Conservation (phyloP, 1,284 basidiomycete species). For the Fomes fomentarius region DNA sequence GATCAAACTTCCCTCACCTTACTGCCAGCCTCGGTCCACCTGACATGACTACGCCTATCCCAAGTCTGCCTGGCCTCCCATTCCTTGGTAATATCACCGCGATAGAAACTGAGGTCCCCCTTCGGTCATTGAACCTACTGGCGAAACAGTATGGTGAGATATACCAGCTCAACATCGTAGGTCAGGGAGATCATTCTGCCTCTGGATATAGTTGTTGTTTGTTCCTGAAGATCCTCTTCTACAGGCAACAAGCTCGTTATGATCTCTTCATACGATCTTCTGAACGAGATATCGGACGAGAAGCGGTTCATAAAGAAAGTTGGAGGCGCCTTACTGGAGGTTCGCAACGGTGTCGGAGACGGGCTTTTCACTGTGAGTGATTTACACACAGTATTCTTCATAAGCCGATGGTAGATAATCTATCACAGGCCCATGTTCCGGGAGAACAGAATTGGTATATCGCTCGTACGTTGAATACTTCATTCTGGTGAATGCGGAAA, state of each 20-base stretch:
- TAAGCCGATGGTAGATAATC: too few species aligned
- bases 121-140: constrained; percentile 42
- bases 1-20: not conserved
- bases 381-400: too few species aligned
- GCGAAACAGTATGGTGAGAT: constrained; percentile 50
- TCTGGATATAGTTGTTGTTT: too few species aligned
- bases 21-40: not conserved
- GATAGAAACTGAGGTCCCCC: constrained; percentile 43
- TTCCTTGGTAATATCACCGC: constrained; percentile 48
- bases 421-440: constrained; percentile 36
- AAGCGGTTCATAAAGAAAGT: constrained; percentile 47
- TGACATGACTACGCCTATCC: constrained; percentile 36
- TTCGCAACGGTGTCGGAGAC: constrained; percentile 47
- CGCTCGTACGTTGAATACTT: constrained; percentile 42
- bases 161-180: constrained; percentile 43
- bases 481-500: not conserved
- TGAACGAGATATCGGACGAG: constrained; percentile 49
- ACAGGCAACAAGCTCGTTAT: constrained; percentile 30
- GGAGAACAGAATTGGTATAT: constrained; percentile 53
- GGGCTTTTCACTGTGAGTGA: constrained; percentile 44
- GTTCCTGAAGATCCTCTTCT: too few species aligned
- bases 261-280: constrained; percentile 41
- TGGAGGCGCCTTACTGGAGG: constrained; percentile 36
- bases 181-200: too few species aligned
- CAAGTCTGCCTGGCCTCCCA: constrained; percentile 44